Percentiles rank a stretch among this genome's conserved stretches.
Conservation (phyloP, 2,329 filamentous ascomycete genomes). For the Penicillium psychrosexuale region DNA sequence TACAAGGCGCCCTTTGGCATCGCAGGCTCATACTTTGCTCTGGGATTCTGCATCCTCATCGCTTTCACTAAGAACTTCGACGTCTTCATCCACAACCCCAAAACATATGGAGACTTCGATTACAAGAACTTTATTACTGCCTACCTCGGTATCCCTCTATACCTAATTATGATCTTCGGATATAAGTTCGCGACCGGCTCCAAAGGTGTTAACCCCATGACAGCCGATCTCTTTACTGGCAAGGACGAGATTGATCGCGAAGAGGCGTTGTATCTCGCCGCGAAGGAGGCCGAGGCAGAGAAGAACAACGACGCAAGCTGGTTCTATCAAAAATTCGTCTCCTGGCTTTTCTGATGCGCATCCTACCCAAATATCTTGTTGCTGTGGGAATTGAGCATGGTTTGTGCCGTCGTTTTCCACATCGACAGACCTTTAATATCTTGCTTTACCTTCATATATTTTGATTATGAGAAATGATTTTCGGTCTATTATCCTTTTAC, state of each 20-base stretch:
- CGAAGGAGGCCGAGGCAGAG: constrained; percentile 45
- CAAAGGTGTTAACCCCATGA: constrained; percentile 54
- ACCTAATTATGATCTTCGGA: constrained; percentile 65
- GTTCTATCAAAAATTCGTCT: constrained; percentile 59
- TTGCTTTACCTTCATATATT: not conserved
- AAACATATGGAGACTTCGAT: constrained; percentile 57
- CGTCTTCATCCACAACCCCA: constrained; percentile 57
- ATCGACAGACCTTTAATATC: not conserved
- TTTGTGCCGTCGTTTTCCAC: not conserved
- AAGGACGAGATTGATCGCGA: constrained; percentile 72
- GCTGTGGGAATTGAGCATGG: not conserved
- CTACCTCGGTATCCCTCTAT: constrained; percentile 73
- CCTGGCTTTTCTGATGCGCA: constrained; percentile 56
- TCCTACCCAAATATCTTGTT: not conserved
- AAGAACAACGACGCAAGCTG: constrained; percentile 39
- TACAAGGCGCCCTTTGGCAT: constrained; percentile 71
- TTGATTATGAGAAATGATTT: not conserved
- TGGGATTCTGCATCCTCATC: constrained; percentile 69
- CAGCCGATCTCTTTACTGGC: constrained; percentile 68
- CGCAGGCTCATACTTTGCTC: constrained; percentile 63
- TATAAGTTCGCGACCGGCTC: constrained; percentile 60
- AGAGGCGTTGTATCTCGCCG: constrained; percentile 65
- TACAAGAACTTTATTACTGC: constrained; percentile 76
- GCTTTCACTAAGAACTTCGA: constrained; percentile 79
- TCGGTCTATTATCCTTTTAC: not conserved